phyloP scores from a whole-genome alignment of 2,329 filamentous ascomycete genomes.

The Alternaria arborescens region DNA sequence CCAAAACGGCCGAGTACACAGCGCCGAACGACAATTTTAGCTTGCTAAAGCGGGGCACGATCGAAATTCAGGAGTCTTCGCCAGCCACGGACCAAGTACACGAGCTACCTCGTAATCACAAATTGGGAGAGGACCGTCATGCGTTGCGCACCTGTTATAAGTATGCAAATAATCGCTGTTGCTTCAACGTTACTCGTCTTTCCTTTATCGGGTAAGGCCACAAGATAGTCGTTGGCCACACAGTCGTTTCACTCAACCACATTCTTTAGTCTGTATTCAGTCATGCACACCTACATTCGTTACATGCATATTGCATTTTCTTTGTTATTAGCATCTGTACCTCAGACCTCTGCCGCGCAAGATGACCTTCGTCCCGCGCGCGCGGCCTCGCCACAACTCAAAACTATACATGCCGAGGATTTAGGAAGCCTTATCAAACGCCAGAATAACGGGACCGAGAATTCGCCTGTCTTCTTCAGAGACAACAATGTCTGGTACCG shows the following conservation, averaged over 20 bases:
- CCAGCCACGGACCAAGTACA: not conserved
- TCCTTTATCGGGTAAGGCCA: not conserved
- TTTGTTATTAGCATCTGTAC: not conserved
- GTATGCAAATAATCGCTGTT: not conserved
- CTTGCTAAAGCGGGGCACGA: not conserved
- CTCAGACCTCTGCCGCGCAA: not conserved
- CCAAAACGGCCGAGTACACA: not conserved
- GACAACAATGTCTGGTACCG: slow-evolving; percentile 36
- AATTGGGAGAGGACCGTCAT: not conserved
- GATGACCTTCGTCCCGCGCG: not conserved
- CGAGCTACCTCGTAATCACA: not conserved
- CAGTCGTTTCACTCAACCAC: not conserved
- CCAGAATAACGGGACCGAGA: slow-evolving; percentile 19
- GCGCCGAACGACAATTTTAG: not conserved
- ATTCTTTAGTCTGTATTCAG: not conserved
- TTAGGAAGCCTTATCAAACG: slow-evolving; percentile 13
- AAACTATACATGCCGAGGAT: not conserved
- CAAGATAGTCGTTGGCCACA: not conserved
- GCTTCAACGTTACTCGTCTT: not conserved
- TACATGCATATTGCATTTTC: not conserved
- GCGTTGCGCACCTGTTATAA: not conserved
- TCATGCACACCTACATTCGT: not conserved
- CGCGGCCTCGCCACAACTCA: not conserved
- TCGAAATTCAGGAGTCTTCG: not conserved
- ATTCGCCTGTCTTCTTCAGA: slow-evolving; percentile 24